A percentile compares a stretch with the other conserved stretches of the same genome.
These are phyloP conservation scores for Metarhizium guizhouense DNA, from an alignment of 2,329 filamentous ascomycete genomes.

Conservation along the genomic window DNA sequence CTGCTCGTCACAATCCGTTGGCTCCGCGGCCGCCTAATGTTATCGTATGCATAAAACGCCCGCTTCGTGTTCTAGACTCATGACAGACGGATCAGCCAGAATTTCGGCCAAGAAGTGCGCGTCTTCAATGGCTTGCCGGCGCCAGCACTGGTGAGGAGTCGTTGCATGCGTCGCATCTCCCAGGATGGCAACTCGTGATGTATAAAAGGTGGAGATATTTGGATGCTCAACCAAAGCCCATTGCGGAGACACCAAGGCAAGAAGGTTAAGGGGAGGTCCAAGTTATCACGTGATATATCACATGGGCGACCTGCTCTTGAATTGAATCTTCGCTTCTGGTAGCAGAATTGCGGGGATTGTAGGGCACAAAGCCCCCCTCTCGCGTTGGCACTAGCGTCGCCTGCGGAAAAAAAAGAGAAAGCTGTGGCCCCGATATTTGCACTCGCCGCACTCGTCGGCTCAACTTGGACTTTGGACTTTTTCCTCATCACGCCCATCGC, in stretches of 20 bases:
- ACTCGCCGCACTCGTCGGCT: conserved; percentile 15
- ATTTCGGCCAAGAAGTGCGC: no score
- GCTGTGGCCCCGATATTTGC: conserved; percentile 20
- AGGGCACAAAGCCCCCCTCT: conserved; percentile 27
- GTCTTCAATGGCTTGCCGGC: no score
- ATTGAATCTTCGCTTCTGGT: conserved; percentile 1
- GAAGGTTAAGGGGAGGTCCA: neutral
- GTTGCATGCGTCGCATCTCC: no score
- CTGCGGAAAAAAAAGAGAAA: conserved; percentile 15
- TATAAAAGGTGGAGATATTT: no score
- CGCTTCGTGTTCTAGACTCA: no score
- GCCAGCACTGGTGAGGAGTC: no score
- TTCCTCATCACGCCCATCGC: conserved; percentile 28
- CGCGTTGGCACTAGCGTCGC: conserved; percentile 14
- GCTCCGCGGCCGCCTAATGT: no score
- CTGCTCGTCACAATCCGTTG: no score
- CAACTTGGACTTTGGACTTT: conserved; percentile 13
- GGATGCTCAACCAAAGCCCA: no score
- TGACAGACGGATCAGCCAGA: no score
- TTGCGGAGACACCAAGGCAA: neutral
- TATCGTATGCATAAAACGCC: no score
- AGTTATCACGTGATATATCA: neutral
- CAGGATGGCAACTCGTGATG: no score
- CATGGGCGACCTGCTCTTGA: neutral
- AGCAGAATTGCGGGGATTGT: conserved; percentile 8